Conservation (phyloP, 495 filamentous ascomycete species). For the Hypoxylon rickii region DNA sequence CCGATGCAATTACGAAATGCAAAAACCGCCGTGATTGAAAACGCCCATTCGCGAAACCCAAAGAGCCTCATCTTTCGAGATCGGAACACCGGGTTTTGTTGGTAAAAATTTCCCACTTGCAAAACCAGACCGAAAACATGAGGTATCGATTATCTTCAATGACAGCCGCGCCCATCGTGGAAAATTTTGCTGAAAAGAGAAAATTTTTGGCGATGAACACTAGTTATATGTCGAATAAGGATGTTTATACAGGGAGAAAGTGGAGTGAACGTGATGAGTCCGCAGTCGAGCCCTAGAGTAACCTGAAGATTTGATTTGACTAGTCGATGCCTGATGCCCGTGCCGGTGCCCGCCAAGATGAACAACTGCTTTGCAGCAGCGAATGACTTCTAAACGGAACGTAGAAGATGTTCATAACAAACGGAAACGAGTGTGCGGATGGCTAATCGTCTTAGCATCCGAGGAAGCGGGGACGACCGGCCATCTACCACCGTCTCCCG, state of each 20-base stretch:
- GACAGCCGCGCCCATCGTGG: conserved; percentile 28
- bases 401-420: conserved; percentile 39
- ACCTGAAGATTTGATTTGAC: conserved; percentile 26
- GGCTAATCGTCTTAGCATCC: conserved; percentile 30
- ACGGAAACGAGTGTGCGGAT: conserved; percentile 26
- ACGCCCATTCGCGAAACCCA: conserved; percentile 40
- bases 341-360: conserved; percentile 42
- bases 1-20: conserved; percentile 46
- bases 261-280: conserved; percentile 29
- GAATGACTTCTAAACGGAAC: conserved; percentile 38
- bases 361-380: conserved; percentile 34
- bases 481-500: conserved; percentile 55
- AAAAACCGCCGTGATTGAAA: conserved; percentile 39
- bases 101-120: conserved; percentile 31
- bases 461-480: conserved; percentile 34
- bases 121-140: conserved; percentile 39
- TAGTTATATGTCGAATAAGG: conserved; percentile 43
- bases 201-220: conserved; percentile 30
- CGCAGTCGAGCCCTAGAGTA: conserved; percentile 30
- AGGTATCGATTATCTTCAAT: conserved; percentile 45
- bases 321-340: conserved; percentile 40
- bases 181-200: conserved; percentile 12
- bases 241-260: conserved; percentile 43
- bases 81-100: conserved; percentile 36
- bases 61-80: conserved; percentile 39